A percentile compares a stretch with the other conserved stretches of the same genome.
Evolutionary conservation across 805 yeast genomes (phyloP).

Genomic region (Zygoascus flipseniorum): DNA sequence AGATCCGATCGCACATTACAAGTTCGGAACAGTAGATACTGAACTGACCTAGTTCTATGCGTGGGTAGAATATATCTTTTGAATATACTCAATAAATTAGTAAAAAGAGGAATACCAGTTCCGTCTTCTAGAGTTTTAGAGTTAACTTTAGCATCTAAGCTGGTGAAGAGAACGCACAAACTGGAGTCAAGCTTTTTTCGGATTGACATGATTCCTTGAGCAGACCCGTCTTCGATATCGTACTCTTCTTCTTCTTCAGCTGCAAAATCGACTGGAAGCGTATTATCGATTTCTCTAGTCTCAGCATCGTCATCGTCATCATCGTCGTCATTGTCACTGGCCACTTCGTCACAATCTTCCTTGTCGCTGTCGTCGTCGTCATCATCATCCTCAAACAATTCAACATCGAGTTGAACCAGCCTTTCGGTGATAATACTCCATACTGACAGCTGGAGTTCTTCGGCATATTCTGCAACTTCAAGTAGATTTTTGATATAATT

Average conservation of each 20-base stretch:
- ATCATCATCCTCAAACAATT: conserved; percentile 77
- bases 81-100: conserved; percentile 67
- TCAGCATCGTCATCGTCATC: conserved; percentile 28
- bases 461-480: conserved; percentile 54
- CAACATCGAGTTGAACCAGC: conserved; percentile 83
- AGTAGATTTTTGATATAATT: conserved; percentile 63
- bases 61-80: conserved; percentile 82
- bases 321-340: conserved; percentile 23
- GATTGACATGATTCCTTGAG: conserved; percentile 25
- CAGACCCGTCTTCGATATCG: conserved; percentile 28
- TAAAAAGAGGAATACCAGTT: conserved; percentile 59
- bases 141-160: conserved; percentile 43
- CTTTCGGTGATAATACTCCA: conserved; percentile 80
- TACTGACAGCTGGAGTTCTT: conserved; percentile 60
- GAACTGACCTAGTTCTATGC: conserved; percentile 82
- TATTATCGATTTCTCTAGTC: conserved; percentile 13
- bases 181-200: conserved; percentile 66
- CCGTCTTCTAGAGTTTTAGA: conserved; percentile 47
- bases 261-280: background rate
- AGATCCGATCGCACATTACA: conserved; percentile 77
- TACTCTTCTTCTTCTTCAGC: conserved; percentile 22
- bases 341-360: conserved; percentile 32
- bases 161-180: conserved; percentile 46
- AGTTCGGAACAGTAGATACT: conserved; percentile 70
- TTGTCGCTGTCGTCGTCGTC: conserved; percentile 56